Evolutionary conservation across 768 basidiomycete species (phyloP).

Genomic region (Tephrocybe sp.): DNA sequence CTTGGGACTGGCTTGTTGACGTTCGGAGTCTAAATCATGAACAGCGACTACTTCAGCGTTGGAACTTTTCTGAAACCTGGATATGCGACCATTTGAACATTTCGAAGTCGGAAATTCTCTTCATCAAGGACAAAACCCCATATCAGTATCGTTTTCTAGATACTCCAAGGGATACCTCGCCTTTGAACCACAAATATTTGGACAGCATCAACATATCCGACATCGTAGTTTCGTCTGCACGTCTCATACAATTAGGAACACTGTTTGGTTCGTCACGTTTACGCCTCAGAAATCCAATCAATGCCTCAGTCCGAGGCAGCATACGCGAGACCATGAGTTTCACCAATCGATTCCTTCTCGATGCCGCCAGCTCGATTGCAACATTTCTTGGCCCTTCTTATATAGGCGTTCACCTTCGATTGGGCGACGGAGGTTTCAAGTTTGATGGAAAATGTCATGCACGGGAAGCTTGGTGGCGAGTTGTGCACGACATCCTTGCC

Average conservation of each 20-base stretch:
- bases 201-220: conserved; percentile 42
- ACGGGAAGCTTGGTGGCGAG: conserved; percentile 53
- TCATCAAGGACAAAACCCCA: conserved; percentile 50
- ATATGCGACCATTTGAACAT: conserved; percentile 42
- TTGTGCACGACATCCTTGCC: conserved; percentile 50
- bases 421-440: conserved; percentile 68
- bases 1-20: conserved; percentile 74
- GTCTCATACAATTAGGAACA: conserved; percentile 69
- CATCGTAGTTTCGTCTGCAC: conserved; percentile 40
- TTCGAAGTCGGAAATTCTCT: conserved; percentile 36
- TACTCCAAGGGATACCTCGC: conserved; percentile 26
- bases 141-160: conserved; percentile 71
- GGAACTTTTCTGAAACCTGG: conserved; percentile 51
- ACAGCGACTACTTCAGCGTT: conserved; percentile 47
- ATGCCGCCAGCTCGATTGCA: conserved; percentile 44
- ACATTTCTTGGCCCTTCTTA: conserved; percentile 45
- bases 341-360: conserved; percentile 45
- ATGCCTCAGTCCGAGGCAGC: conserved; percentile 41
- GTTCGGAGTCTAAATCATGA: conserved; percentile 35
- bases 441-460: conserved; percentile 39
- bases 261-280: conserved; percentile 78
- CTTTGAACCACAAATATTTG: conserved; percentile 37
- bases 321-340: conserved; percentile 62
- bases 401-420: conserved; percentile 64
- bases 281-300: conserved; percentile 40